These are phyloP conservation scores for Diospyros lotus DNA, from an alignment of 148 eudicot species.

Conservation along the genomic window DNA sequence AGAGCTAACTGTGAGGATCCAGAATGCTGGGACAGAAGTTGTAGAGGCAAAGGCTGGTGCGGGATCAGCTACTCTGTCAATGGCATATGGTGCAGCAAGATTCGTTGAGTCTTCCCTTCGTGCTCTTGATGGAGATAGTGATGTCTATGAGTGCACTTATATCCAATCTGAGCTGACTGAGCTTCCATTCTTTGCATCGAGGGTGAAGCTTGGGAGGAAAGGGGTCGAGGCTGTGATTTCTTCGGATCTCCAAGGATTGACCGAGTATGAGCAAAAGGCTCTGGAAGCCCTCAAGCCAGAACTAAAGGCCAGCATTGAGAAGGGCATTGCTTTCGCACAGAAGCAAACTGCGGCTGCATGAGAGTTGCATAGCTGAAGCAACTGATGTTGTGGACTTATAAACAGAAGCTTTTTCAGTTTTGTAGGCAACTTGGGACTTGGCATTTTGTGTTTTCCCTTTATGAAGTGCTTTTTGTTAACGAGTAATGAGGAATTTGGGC, in stretches of 20 bases:
- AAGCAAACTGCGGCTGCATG: slow-evolving; percentile 58
- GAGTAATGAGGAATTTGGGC: slow-evolving; percentile 15
- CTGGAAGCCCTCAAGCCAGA: slow-evolving; percentile 77
- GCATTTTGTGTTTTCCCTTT: slow-evolving; percentile 11
- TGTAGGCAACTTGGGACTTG: slow-evolving; percentile 22
- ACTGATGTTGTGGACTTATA: not conserved
- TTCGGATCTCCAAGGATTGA: slow-evolving; percentile 62
- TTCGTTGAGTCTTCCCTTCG: slow-evolving; percentile 88
- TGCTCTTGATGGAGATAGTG: slow-evolving; percentile 84
- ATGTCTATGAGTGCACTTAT: slow-evolving; percentile 78
- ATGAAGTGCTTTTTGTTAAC: slow-evolving; percentile 8
- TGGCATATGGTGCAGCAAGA: slow-evolving; percentile 96
- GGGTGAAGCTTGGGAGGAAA: slow-evolving; percentile 69
- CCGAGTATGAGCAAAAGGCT: slow-evolving; percentile 65
- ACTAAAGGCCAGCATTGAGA: slow-evolving; percentile 75
- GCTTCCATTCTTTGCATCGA: slow-evolving; percentile 85
- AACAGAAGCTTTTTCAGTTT: slow-evolving; percentile 21
- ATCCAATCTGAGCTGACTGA: slow-evolving; percentile 73
- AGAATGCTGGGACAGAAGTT: slow-evolving; percentile 91
- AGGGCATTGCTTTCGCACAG: slow-evolving; percentile 67
- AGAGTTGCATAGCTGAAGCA: slow-evolving; percentile 9
- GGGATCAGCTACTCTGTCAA: slow-evolving; percentile 88
- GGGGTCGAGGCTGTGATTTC: slow-evolving; percentile 73
- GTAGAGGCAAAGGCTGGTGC: slow-evolving; percentile 97
- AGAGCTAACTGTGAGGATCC: slow-evolving; percentile 73